Base-by-base conservation (phyloP, 352 stramenopile genomes). In the Albugo candida region DNA sequence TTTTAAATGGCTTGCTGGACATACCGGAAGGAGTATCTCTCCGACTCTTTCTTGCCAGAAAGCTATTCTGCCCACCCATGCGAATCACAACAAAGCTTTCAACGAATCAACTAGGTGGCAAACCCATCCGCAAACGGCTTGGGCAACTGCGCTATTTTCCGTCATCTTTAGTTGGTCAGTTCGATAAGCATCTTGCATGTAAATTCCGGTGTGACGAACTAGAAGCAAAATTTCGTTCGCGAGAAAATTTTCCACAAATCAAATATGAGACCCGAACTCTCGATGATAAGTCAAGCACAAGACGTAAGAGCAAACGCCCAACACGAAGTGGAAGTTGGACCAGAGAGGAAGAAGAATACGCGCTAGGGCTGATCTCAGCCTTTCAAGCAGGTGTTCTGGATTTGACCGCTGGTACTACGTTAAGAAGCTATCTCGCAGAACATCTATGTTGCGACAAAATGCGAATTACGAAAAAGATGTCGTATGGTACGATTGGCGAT, bases 381-480 rank as follows among this genome's bases (percentile, higher is more conserved):
- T 95, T 95, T 50, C 74, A 77, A 47, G 67, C 60, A 39, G 86
- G 83, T 17, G 45, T 94, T 5, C 60, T 96, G 1, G 66, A 65
- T 41, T 49, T 93, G 13, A 74, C 83, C 2, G 67, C 91, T 27
- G 83, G 83, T n/a, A 81, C 70, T 35, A 94, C 83, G 8, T 60
- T 96, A 13, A 61, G 87, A 27, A 68, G 68, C 3, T 95, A 91
- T 56, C 58, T 96, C 1, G 82, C 87, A 5, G 61, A 95, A 39
- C 88, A 83, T 47, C 52, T 96, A 2, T 72, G 82, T 45, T 96
- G 87, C 56, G 83, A 95, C 64, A 83, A 85, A 3, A 96, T 96
- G 85, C 59, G 87, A 5, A 95, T 96, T 45, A 95, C 84, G 5
- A 96, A 96, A 63, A 96, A 96, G 57, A 95, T 91, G 49, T 76